Base-by-base conservation (phyloP, 2,329 filamentous ascomycete genomes). In the Furcasterigmium furcatum region DNA sequence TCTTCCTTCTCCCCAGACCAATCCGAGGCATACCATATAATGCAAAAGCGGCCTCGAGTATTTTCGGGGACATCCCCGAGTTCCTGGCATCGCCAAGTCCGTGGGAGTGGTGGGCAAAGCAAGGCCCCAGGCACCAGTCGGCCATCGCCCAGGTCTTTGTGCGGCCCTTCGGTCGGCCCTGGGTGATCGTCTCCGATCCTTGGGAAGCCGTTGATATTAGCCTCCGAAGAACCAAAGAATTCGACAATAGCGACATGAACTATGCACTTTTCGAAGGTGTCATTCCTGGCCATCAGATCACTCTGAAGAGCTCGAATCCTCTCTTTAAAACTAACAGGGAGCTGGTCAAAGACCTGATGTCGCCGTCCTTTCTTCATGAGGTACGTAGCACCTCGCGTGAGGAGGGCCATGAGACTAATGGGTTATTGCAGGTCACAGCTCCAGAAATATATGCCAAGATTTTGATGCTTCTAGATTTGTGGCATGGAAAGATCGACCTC, bases 261-360 rank as follows among this genome's bases (percentile, higher is more conserved):
- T 43, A 40, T 9, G 50, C 52, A 32, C 9, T 52, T 2, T 57
- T 63, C 19, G 18, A 34, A 7, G 50, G 51, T 5, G 41, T 54
- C 7, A 44, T 56, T 5, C 53, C 52, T 2, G 47, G 61, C 18
- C 57, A 63, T 35, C 66, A 69, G 48, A 62, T 68, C 44, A 52
- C 53, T 5, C 63, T 67, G 61, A 45, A 53, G 34, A 59, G 61
- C 6, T 44, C 52, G 9, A 56, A 66, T 44, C 58, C 62, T 4
- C 52, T 58, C 7, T 64, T 61, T 49, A 65, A 58, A 50, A 41
- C 34, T 13, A 61, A 66, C 35, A 62, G 56, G 41, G 57, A 61
- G 35, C 55, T 70, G 4, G 48, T 67, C 4, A 54, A 58, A 36
- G 66, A 68, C 34, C 51, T 69, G 7, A 67, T 70, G 67, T 55